Evolutionary conservation across 148 eudicot species (phyloP).

Genomic region (Cornus florida): DNA sequence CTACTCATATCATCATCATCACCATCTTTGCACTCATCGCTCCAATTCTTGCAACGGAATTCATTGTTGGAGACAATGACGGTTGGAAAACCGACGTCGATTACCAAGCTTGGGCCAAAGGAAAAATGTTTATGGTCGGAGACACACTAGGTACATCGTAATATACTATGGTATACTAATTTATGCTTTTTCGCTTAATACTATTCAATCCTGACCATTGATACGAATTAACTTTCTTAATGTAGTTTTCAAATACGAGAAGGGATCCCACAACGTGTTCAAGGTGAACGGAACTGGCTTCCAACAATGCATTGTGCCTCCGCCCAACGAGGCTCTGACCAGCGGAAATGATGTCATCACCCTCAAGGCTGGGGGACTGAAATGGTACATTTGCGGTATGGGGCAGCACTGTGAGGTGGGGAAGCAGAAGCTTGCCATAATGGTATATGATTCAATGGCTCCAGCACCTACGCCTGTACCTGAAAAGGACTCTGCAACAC

Average conservation of each 20-base stretch:
- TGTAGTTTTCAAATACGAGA: conserved; percentile 11
- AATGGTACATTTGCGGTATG: conserved; percentile 24
- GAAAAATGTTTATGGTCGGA: conserved; percentile 10
- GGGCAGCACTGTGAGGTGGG: conserved; percentile 8
- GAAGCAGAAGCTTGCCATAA: background rate
- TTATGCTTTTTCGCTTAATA: no score
- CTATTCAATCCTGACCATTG: no score
- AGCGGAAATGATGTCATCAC: conserved; percentile 7
- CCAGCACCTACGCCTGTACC: background rate
- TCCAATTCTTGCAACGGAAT: background rate
- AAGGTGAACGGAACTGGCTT: conserved; percentile 23
- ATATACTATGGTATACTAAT: no score
- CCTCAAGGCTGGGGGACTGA: background rate
- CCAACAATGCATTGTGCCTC: conserved; percentile 1
- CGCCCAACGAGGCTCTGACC: background rate
- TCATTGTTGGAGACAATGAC: conserved; percentile 12
- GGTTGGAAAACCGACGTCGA: conserved; percentile 18
- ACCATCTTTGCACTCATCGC: background rate
- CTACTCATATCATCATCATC: background rate
- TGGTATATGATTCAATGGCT: background rate
- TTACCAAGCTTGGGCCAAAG: conserved; percentile 16
- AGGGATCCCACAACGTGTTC: conserved; percentile 13
- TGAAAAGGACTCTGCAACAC: background rate
- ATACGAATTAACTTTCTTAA: no score
- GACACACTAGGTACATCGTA: conserved; percentile 8